Evolutionary conservation across 768 basidiomycete species (phyloP), one percentile per base, ranked within the genome.

Genomic region (Leccinum longicurvipes): DNA sequence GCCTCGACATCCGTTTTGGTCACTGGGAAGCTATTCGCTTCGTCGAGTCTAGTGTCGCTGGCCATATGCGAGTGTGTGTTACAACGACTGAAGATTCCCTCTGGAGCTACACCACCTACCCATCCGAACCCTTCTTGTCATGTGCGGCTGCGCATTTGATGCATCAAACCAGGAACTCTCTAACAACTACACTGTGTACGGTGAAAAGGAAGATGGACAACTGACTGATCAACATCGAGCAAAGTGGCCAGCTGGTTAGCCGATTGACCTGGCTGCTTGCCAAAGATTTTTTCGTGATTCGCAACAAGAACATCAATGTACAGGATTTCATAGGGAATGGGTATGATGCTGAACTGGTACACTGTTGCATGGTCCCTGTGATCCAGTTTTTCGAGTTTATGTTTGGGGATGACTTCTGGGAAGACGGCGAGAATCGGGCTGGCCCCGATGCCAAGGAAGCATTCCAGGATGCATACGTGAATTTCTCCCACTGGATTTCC

Each of bases 401-500:
- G 1, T 60, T 60, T 21, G 59, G 61, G 0, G 1, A 45, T 2
- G 1, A 5, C 1, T 34, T 58, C 32, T 58, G 51, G 57, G n/a
- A n/a, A n/a, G n/a, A n/a, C n/a, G n/a, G n/a, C n/a, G n/a, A n/a
- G n/a, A n/a, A n/a, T 3, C 11, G 11, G 3, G 27, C 14, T 6
- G n/a, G 12, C 5, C 31, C 14, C 1, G 12, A 3, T 15, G 57
- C 53, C 5, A 21, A 27, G n/a, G 11, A 5, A 5, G 15, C 14
- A 14, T 60, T 54, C 32, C 1, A 42, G 49, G 9, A 58, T 41
- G 56, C 59, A 0, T 46, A 50, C 19, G 10, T 60, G 2, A 60
- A 60, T 29, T 60, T 60, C 19, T 60, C 56, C 4, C 56, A 60
- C 11, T 59, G 60, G 60, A 15, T 56, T 2, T 24, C 51, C 0